Evolutionary conservation across 306 rosid species (phyloP).

Genomic region (Neltuma alba): DNA sequence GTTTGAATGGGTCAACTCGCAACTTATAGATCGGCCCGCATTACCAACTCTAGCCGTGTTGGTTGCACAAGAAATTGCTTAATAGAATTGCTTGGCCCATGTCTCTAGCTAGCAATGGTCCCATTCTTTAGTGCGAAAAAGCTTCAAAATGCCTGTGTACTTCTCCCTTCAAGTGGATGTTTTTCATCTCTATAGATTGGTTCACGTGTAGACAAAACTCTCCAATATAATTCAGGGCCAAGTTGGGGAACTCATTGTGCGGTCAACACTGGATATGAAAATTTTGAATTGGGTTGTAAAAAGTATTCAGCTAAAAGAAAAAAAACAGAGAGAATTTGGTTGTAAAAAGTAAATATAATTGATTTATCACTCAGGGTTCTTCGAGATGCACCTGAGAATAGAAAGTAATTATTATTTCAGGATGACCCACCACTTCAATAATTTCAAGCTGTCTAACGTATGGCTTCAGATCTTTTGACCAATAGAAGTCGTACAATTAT

Average conservation of each 20-base stretch:
- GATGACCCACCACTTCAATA: background rate
- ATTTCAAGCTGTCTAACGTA: background rate
- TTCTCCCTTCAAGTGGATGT: background rate
- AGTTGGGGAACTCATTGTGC: background rate
- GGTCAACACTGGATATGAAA: background rate
- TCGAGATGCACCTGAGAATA: background rate
- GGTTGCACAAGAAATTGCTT: background rate
- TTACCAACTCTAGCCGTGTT: too few relatives aligned
- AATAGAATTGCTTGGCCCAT: background rate
- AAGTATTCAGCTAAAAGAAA: too few relatives aligned
- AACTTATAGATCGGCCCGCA: too few relatives aligned
- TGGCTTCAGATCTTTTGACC: background rate
- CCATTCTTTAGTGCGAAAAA: background rate
- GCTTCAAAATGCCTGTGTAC: background rate
- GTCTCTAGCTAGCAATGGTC: background rate
- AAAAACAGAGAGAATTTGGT: too few relatives aligned
- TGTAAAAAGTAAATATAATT: background rate
- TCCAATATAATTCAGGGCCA: background rate
- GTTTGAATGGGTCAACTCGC: too few relatives aligned
- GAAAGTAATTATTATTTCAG: background rate
- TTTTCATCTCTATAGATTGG: background rate
- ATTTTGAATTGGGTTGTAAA: background rate
- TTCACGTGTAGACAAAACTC: background rate
- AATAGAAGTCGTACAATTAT: background rate
- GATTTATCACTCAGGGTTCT: background rate